Evolutionary conservation across 2,329 filamentous ascomycete species (phyloP).

Genomic region (Apiospora hydei): DNA sequence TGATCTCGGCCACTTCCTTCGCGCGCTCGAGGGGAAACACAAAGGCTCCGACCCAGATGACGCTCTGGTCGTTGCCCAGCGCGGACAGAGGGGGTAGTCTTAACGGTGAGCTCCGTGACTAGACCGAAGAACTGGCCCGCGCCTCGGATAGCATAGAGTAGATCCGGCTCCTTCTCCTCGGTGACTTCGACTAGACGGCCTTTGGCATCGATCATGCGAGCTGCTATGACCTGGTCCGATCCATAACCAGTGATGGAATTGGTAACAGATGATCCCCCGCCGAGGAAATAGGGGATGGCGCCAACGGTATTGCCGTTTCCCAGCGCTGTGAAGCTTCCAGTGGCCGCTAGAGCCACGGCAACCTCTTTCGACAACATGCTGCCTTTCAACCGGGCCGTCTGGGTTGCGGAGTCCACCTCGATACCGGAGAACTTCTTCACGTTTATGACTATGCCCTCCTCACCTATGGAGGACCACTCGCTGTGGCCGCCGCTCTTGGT

Average conservation of each 20-base stretch:
- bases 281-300: conserved; percentile 36
- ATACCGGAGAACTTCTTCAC: conserved; percentile 26
- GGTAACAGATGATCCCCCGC: conserved; percentile 29
- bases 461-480: conserved; percentile 30
- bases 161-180: conserved; percentile 34
- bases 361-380: no score
- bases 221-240: conserved; percentile 36
- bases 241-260: conserved; percentile 34
- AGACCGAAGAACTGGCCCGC: conserved; percentile 46
- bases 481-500: conserved; percentile 29
- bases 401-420: conserved; percentile 36
- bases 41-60: conserved; percentile 38
- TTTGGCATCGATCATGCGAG: conserved; percentile 38
- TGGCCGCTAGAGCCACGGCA: conserved; percentile 41
- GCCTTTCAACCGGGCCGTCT: no score
- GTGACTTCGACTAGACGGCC: conserved; percentile 38
- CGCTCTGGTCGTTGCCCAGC: conserved; percentile 34
- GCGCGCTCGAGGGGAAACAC: conserved; percentile 39
- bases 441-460: conserved; percentile 31
- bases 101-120: conserved; percentile 39
- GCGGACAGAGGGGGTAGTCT: conserved; percentile 33
- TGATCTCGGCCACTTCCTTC: conserved; percentile 36
- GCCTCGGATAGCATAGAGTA: conserved; percentile 44
- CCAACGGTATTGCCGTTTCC: conserved; percentile 43
- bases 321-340: conserved; percentile 33